Percentiles rank a stretch among this genome's conserved stretches.
These are phyloP conservation scores for Botryotinia convoluta DNA, from an alignment of 2,329 filamentous ascomycete species.

Conservation along the genomic window DNA sequence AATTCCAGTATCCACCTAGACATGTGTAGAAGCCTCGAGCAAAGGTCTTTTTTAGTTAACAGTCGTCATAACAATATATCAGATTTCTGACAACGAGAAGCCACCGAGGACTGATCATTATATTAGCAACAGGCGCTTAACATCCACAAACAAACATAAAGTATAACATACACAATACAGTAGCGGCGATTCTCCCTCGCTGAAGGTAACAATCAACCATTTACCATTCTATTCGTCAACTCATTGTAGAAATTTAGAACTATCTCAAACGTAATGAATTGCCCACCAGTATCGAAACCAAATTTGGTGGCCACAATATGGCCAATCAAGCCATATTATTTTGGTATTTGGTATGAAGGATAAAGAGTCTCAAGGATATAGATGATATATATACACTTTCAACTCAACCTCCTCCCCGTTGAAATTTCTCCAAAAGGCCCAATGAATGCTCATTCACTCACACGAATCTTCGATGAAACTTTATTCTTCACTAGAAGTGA, in stretches of 20 bases:
- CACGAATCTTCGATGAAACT: too few relatives aligned
- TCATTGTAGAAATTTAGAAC: fast-evolving
- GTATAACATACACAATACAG: fast-evolving
- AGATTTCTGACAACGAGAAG: neutral
- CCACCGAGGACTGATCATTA: neutral
- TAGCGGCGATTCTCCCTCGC: neutral
- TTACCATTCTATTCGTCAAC: neutral
- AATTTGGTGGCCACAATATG: too few relatives aligned
- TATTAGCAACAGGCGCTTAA: neutral
- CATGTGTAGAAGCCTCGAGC: too few relatives aligned
- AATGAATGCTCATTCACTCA: too few relatives aligned
- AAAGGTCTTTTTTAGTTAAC: fast-evolving
- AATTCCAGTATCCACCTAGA: too few relatives aligned
- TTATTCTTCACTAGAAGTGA: fast-evolving
- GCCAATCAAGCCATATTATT: too few relatives aligned
- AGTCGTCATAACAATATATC: neutral
- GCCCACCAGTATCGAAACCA: too few relatives aligned
- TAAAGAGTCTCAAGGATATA: too few relatives aligned
- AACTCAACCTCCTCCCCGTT: too few relatives aligned
- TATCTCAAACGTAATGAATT: fast-evolving
- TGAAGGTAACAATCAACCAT: neutral
- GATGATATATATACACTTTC: too few relatives aligned
- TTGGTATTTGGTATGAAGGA: too few relatives aligned
- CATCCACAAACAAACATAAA: neutral
- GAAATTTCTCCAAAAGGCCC: fast-evolving